phyloP scores from a whole-genome alignment of 2,329 filamentous ascomycete species.

The Exophiala aquamarina region DNA sequence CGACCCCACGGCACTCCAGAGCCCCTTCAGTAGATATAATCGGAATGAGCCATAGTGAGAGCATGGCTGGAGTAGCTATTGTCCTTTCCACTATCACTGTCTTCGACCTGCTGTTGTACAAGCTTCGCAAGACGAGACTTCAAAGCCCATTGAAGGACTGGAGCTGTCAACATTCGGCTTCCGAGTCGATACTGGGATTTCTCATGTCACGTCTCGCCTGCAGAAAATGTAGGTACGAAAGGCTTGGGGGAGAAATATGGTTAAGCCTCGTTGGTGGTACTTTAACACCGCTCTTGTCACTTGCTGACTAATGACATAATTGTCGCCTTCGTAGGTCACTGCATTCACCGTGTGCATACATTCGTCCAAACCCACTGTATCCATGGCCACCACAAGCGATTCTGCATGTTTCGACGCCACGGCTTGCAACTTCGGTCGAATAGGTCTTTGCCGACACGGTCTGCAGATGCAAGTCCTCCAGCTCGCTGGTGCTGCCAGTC shows the following conservation, averaged over 20 bases:
- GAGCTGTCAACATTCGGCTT: not conserved
- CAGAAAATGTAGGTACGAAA: conserved; percentile 26
- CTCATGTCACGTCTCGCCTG: conserved; percentile 5
- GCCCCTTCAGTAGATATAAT: conserved; percentile 27
- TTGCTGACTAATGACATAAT: conserved; percentile 43
- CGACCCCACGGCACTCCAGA: conserved; percentile 22
- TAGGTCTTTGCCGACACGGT: conserved; percentile 29
- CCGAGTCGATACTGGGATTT: not conserved
- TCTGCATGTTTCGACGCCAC: conserved; percentile 27
- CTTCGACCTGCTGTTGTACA: conserved; percentile 26
- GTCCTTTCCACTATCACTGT: conserved; percentile 23
- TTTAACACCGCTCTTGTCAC: conserved; percentile 30
- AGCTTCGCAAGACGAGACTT: conserved; percentile 23
- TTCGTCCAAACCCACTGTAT: conserved; percentile 20
- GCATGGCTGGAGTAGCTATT: conserved; percentile 28
- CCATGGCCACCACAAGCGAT: conserved; percentile 25
- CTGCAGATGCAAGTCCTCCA: conserved; percentile 30
- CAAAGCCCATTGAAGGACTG: conserved; percentile 25
- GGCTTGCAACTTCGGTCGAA: conserved; percentile 24
- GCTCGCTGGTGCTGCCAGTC: conserved; percentile 25
- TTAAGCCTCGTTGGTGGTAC: conserved; percentile 22
- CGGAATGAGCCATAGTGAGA: conserved; percentile 31
- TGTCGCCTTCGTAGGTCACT: conserved; percentile 41
- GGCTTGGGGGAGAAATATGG: conserved; percentile 22
- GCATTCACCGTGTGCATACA: conserved; percentile 19